Conservation (phyloP, 2,329 filamentous ascomycete species). For the Furcasterigmium sp. region DNA sequence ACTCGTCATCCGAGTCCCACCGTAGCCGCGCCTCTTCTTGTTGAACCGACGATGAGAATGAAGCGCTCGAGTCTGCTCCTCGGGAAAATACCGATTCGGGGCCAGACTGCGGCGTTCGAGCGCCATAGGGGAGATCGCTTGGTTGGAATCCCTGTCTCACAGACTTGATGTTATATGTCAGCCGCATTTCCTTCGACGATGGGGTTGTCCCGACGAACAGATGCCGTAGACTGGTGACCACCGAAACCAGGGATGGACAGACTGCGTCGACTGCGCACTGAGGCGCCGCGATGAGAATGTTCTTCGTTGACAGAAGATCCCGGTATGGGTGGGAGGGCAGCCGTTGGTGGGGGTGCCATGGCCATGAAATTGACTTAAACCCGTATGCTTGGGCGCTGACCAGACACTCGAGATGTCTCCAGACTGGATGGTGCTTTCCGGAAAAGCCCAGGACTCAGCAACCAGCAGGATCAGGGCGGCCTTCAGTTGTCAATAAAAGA, state of each 20-base stretch:
- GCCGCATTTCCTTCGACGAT: background rate
- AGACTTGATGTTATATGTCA: constrained; percentile 20
- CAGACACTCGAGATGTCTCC: no score
- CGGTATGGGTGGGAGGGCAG: no score
- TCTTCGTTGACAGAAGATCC: no score
- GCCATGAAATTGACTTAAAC: no score
- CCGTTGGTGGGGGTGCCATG: no score
- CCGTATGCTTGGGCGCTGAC: no score
- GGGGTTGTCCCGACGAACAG: background rate
- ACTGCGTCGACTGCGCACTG: constrained; percentile 8
- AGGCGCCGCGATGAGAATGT: no score
- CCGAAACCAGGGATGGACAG: constrained; percentile 7
- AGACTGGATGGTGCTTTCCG: no score
- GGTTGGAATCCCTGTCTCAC: constrained; percentile 23
- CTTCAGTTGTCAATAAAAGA: no score
- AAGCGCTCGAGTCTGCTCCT: constrained; percentile 25
- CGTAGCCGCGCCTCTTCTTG: constrained; percentile 33
- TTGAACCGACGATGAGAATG: constrained; percentile 27
- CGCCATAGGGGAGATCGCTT: constrained; percentile 19
- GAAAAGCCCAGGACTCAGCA: no score
- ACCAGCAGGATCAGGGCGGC: no score
- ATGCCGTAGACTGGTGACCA: constrained; percentile 3
- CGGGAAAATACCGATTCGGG: constrained; percentile 25
- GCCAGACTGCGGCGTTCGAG: constrained; percentile 23
- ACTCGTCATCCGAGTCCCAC: constrained; percentile 33